A percentile compares a stretch with the other conserved stretches of the same genome.
These are phyloP conservation scores for Podaxis pistillaris DNA, from an alignment of 768 basidiomycete genomes.

Conservation along the genomic window DNA sequence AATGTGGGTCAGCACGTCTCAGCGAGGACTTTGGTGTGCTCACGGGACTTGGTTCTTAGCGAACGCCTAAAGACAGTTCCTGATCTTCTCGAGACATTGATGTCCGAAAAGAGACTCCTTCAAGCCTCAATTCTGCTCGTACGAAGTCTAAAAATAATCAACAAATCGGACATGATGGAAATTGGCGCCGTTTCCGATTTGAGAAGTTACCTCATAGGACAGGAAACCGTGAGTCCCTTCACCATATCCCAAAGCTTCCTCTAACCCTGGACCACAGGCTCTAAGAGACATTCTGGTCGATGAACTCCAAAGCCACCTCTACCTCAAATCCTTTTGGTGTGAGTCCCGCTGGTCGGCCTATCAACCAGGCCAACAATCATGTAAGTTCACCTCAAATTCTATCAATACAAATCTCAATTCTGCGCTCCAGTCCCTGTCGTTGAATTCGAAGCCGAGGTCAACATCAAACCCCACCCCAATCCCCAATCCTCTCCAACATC, in stretches of 20 bases:
- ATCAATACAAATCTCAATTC: not conserved
- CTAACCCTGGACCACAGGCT: slow-evolving; percentile 47
- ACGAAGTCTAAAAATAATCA: slow-evolving; percentile 85
- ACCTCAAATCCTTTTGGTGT: slow-evolving; percentile 95
- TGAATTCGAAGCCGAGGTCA: slow-evolving; percentile 59
- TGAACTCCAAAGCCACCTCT: slow-evolving; percentile 95
- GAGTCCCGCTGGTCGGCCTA: slow-evolving; percentile 91
- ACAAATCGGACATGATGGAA: slow-evolving; percentile 89
- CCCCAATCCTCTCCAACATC: slow-evolving; percentile 38
- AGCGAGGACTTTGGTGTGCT: not conserved
- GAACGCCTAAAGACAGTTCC: slow-evolving; percentile 90
- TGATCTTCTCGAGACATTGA: slow-evolving; percentile 88
- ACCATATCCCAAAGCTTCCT: not conserved
- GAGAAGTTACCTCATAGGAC: slow-evolving; percentile 75
- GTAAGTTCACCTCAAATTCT: slow-evolving; percentile 45
- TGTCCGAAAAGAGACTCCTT: slow-evolving; percentile 91
- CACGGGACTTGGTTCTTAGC: slow-evolving; percentile 36
- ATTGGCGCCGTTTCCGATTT: slow-evolving; percentile 94
- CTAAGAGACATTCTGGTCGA: slow-evolving; percentile 91
- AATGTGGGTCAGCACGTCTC: slow-evolving; percentile 52
- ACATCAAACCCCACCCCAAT: slow-evolving; percentile 25
- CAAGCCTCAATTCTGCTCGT: slow-evolving; percentile 87
- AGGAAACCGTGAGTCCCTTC: slow-evolving; percentile 68
- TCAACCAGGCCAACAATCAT: slow-evolving; percentile 68
- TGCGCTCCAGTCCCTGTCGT: slow-evolving; percentile 54